Evolutionary conservation across 169 alveolate species (phyloP).

Genomic region (Plasmodium berghei): DNA sequence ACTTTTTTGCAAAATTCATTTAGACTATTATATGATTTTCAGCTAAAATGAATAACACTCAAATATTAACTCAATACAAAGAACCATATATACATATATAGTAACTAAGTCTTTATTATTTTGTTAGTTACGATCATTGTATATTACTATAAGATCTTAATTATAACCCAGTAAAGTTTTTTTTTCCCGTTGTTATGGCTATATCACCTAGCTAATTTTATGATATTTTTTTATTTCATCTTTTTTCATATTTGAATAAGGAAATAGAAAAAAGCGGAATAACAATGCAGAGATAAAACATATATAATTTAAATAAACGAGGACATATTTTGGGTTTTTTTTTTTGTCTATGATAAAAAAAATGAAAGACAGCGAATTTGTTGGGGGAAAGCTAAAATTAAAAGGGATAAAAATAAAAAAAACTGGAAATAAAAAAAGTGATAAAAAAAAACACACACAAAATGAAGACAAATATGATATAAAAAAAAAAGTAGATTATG

Average conservation of each 20-base stretch:
- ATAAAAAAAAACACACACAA: slow-evolving; percentile 6
- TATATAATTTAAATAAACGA: neutral
- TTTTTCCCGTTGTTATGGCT: neutral
- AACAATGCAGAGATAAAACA: neutral
- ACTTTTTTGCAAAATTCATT: too few relatives aligned
- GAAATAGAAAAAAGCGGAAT: neutral
- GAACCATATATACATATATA: too few relatives aligned
- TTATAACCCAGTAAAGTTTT: neutral
- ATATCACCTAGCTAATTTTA: neutral
- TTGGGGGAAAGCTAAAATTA: slow-evolving; percentile 68
- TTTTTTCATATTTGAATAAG: neutral
- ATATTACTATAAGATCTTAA: neutral
- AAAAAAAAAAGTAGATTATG: neutral
- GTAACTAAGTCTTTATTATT: neutral
- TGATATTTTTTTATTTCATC: neutral
- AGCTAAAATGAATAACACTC: too few relatives aligned
- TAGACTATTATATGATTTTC: too few relatives aligned
- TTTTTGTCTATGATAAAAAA: neutral
- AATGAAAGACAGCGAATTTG: slow-evolving; percentile 71
- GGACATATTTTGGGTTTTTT: neutral
- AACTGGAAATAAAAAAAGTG: neutral
- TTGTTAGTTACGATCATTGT: neutral
- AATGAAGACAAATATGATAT: slow-evolving; percentile 6
- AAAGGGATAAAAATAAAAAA: slow-evolving; percentile 22
- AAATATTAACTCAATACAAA: too few relatives aligned